Evolutionary conservation across 768 basidiomycete genomes (phyloP).

Genomic region (Pisolithus orientalis): DNA sequence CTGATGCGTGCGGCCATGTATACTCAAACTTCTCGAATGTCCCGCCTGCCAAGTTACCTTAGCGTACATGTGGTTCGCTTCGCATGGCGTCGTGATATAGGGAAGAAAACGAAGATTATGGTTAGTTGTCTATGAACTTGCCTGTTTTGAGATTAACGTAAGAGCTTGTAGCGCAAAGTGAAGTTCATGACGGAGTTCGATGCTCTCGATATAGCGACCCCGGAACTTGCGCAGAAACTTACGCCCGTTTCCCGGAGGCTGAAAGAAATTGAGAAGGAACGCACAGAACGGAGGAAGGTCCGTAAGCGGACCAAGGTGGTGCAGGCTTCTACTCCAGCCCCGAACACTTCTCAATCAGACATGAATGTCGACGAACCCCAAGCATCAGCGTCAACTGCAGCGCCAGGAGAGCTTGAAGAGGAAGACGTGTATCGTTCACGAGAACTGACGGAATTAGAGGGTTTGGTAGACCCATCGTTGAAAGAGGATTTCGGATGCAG

Average conservation of each 20-base stretch:
- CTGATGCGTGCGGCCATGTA: constrained; percentile 80
- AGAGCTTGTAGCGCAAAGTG: constrained; percentile 62
- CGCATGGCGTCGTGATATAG: constrained; percentile 87
- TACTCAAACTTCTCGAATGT: constrained; percentile 71
- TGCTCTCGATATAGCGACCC: constrained; percentile 72
- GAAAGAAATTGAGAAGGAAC: constrained; percentile 78
- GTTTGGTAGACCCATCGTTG: constrained; percentile 55
- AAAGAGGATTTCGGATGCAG: constrained; percentile 70
- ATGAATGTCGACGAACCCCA: constrained; percentile 49
- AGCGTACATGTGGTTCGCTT: constrained; percentile 96
- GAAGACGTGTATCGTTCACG: constrained; percentile 57
- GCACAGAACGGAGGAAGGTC: constrained; percentile 76
- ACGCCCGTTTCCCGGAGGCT: constrained; percentile 64
- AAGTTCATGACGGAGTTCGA: constrained; percentile 91
- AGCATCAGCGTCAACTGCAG: constrained; percentile 13
- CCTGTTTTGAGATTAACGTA: background rate
- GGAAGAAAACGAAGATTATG: constrained; percentile 97
- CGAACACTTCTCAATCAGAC: constrained; percentile 16
- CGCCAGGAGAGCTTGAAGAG: constrained; percentile 41
- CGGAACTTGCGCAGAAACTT: constrained; percentile 70
- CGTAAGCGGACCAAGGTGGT: constrained; percentile 62
- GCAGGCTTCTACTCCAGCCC: constrained; percentile 15
- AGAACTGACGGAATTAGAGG: constrained; percentile 62
- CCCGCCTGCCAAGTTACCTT: constrained; percentile 79
- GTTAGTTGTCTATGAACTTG: constrained; percentile 29